A percentile compares a stretch with the other conserved stretches of the same genome.
phyloP scores from a whole-genome alignment of 805 yeast species.

The Lachancea meyersii region DNA sequence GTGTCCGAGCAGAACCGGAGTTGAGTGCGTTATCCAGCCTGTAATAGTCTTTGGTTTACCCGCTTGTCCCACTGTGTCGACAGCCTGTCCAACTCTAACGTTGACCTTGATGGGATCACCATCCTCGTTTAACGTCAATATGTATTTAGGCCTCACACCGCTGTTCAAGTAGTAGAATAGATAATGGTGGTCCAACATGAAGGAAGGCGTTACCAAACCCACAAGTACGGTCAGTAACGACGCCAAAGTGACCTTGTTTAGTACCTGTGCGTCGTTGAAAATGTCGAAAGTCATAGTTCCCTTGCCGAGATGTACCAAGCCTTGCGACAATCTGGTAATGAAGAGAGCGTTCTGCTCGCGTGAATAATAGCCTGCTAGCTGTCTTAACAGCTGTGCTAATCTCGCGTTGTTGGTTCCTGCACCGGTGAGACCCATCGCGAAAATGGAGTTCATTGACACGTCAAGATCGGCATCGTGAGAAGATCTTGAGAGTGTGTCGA shows the following conservation, averaged over 20 bases:
- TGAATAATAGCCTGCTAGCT: conserved; percentile 86
- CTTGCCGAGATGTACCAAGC: conserved; percentile 89
- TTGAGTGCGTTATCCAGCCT: conserved; percentile 98
- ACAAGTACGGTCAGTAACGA: conserved; percentile 79
- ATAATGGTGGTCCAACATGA: conserved; percentile 76
- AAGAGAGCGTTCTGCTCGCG: conserved; percentile 87
- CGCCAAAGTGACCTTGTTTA: conserved; percentile 86
- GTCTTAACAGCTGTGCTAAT: conserved; percentile 90
- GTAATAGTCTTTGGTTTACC: conserved; percentile 98
- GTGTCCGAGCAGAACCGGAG: conserved; percentile 87
- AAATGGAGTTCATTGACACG: conserved; percentile 91
- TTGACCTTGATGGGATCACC: conserved; percentile 89
- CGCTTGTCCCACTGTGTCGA: conserved; percentile 97
- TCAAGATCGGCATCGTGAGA: conserved; percentile 93
- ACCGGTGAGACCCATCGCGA: conserved; percentile 96
- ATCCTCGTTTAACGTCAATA: conserved; percentile 86
- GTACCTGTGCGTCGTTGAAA: conserved; percentile 79
- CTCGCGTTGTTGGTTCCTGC: conserved; percentile 99
- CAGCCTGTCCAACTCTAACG: conserved; percentile 98
- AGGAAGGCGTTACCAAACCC: conserved; percentile 79
- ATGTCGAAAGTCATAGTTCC: conserved; percentile 90
- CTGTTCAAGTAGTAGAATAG: conserved; percentile 80
- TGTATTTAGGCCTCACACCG: conserved; percentile 87
- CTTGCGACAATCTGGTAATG: conserved; percentile 92
- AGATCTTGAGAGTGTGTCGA: conserved; percentile 90